A percentile compares a stretch with the other conserved stretches of the same genome.
Evolutionary conservation across 2,329 filamentous ascomycete genomes (phyloP).

Genomic region (Pseudogymnoascus sp.): DNA sequence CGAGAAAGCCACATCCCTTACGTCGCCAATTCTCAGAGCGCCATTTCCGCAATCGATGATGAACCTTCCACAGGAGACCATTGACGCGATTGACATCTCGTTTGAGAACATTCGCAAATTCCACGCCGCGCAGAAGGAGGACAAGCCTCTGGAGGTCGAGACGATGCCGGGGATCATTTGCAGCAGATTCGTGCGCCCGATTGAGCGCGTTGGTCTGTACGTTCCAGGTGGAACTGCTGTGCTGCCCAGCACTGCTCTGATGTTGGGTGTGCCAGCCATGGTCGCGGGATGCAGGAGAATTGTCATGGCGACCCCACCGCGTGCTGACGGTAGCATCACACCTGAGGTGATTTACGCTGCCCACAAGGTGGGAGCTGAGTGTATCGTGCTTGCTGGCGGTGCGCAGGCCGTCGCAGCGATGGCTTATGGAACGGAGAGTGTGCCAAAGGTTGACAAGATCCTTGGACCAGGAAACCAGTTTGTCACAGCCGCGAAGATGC

Average conservation of each 20-base stretch:
- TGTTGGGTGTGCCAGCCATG: slow-evolving; percentile 96
- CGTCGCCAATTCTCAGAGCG: slow-evolving; percentile 78
- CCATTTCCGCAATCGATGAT: slow-evolving; percentile 82
- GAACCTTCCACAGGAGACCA: slow-evolving; percentile 74
- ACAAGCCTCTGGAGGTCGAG: slow-evolving; percentile 75
- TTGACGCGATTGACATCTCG: slow-evolving; percentile 84
- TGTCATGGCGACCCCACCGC: slow-evolving; percentile 83
- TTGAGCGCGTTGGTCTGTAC: slow-evolving; percentile 93
- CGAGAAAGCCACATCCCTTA: slow-evolving; percentile 87
- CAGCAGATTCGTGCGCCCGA: slow-evolving; percentile 83
- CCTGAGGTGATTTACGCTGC: slow-evolving; percentile 97
- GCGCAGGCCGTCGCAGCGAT: slow-evolving; percentile 93
- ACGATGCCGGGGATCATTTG: slow-evolving; percentile 97
- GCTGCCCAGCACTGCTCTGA: slow-evolving; percentile 91
- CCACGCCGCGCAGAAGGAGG: slow-evolving; percentile 82
- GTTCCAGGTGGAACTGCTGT: slow-evolving; percentile 94
- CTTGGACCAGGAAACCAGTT: slow-evolving; percentile 97
- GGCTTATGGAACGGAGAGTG: slow-evolving; percentile 91
- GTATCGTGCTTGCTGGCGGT: slow-evolving; percentile 90
- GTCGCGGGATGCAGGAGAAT: slow-evolving; percentile 95
- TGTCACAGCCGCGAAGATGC: slow-evolving; percentile 97
- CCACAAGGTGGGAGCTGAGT: slow-evolving; percentile 92
- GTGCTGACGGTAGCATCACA: slow-evolving; percentile 80
- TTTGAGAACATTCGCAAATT: slow-evolving; percentile 94
- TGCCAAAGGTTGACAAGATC: slow-evolving; percentile 98